Evolutionary conservation across 2,329 filamentous ascomycete species (phyloP).

Genomic region (Neophaeococcomyces mojaviensis): DNA sequence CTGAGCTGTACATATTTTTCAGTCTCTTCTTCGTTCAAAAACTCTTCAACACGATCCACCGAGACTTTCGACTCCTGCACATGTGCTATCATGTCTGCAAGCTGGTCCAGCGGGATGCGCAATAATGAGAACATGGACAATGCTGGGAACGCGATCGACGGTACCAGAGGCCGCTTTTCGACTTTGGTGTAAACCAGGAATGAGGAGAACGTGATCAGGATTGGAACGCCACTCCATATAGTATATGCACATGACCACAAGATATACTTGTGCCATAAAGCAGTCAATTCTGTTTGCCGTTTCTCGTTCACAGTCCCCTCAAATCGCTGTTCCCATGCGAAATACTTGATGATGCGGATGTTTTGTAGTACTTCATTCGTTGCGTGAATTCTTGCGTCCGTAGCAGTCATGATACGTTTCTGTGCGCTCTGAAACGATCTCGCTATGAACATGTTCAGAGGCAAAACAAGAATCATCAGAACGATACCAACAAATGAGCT

Average conservation of each 20-base stretch:
- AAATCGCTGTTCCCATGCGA: slow-evolving; percentile 95
- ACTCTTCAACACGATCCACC: slow-evolving; percentile 91
- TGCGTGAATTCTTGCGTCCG: slow-evolving; percentile 89
- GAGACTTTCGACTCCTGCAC: slow-evolving; percentile 97
- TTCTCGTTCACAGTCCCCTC: slow-evolving; percentile 82
- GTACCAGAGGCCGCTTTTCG: slow-evolving; percentile 80
- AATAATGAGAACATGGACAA: slow-evolving; percentile 93
- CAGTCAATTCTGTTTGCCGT: slow-evolving; percentile 66
- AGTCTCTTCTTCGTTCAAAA: slow-evolving; percentile 86
- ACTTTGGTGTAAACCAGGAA: slow-evolving; percentile 89
- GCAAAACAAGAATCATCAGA: slow-evolving; percentile 81
- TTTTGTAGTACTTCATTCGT: slow-evolving; percentile 97
- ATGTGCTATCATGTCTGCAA: slow-evolving; percentile 97
- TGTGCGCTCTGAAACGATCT: slow-evolving; percentile 78
- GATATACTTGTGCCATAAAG: slow-evolving; percentile 74
- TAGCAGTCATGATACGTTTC: slow-evolving; percentile 84
- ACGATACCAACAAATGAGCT: slow-evolving; percentile 90
- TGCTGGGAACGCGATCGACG: slow-evolving; percentile 90
- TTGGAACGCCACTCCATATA: slow-evolving; percentile 91
- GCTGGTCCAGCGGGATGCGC: slow-evolving; percentile 84
- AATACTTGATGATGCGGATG: slow-evolving; percentile 98
- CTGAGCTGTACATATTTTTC: slow-evolving; percentile 86
- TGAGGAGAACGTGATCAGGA: slow-evolving; percentile 92
- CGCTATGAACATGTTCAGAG: slow-evolving; percentile 83
- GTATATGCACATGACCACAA: slow-evolving; percentile 88